Evolutionary conservation across 1,284 basidiomycete genomes (phyloP).

Genomic region (Heliocybe sulcata): DNA sequence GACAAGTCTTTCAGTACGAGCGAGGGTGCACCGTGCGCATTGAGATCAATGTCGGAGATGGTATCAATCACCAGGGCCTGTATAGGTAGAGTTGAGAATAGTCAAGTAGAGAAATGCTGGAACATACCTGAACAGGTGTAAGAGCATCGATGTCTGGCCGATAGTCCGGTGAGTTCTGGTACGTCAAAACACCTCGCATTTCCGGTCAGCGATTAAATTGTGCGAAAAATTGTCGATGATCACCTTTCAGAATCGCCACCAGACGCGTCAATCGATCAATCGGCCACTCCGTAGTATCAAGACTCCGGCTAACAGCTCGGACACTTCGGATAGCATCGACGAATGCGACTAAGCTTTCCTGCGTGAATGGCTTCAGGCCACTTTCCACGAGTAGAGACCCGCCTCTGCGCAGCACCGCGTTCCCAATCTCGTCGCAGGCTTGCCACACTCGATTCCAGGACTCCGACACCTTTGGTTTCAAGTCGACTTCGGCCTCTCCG

Average conservation of each 20-base stretch:
- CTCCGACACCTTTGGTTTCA: constrained; percentile 35
- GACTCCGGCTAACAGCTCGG: constrained; percentile 37
- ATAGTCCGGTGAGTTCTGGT: constrained; percentile 79
- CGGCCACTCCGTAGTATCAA: constrained; percentile 55
- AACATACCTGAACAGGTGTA: constrained; percentile 72
- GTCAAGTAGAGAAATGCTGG: constrained; percentile 6
- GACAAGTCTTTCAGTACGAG: constrained; percentile 79
- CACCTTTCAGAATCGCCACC: constrained; percentile 73
- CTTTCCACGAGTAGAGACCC: constrained; percentile 7
- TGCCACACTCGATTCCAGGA: constrained; percentile 62
- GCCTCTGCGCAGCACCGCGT: constrained; percentile 20
- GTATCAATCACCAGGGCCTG: constrained; percentile 68
- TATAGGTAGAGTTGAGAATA: not conserved
- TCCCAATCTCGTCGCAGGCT: constrained; percentile 65
- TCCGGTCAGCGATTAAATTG: not conserved
- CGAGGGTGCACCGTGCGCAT: constrained; percentile 54
- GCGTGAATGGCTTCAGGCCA: constrained; percentile 57
- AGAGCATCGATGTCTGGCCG: constrained; percentile 81
- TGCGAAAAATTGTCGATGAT: constrained; percentile 18
- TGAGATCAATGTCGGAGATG: constrained; percentile 61
- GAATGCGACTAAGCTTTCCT: constrained; percentile 80
- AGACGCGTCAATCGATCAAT: constrained; percentile 58
- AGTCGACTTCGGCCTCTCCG: constrained; percentile 29
- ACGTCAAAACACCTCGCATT: constrained; percentile 64
- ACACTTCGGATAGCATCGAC: constrained; percentile 64